Percentiles rank a stretch among this genome's conserved stretches.
Evolutionary conservation across 805 yeast genomes (phyloP).

Genomic region (Teunomyces atbi): DNA sequence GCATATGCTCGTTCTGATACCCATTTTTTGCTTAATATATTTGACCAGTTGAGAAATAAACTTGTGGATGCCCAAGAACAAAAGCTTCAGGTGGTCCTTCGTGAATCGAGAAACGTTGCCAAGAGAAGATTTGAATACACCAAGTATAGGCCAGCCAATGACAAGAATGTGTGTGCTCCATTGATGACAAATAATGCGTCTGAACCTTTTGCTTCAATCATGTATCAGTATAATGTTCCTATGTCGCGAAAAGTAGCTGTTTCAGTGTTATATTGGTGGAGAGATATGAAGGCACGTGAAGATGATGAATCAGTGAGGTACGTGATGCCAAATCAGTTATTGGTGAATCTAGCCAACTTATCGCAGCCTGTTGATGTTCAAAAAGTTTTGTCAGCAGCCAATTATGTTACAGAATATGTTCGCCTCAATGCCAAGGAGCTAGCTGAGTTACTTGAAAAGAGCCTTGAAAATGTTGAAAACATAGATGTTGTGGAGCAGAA

Average conservation of each 20-base stretch:
- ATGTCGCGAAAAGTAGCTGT: constrained; percentile 52
- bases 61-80: constrained; percentile 45
- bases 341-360: constrained; percentile 58
- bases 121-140: constrained; percentile 78
- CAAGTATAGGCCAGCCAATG: constrained; percentile 50
- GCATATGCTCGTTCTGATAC: constrained; percentile 94
- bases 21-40: constrained; percentile 81
- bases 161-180: constrained; percentile 45
- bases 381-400: constrained; percentile 50
- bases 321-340: constrained; percentile 77
- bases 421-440: constrained; percentile 57
- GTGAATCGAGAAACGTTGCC: constrained; percentile 78
- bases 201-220: constrained; percentile 67
- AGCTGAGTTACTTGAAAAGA: constrained; percentile 52
- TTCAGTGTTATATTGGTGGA: constrained; percentile 70
- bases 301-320: constrained; percentile 83
- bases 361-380: constrained; percentile 55
- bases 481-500: constrained; percentile 36
- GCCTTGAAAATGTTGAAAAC: constrained; percentile 34
- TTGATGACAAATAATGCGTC: constrained; percentile 43
- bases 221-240: constrained; percentile 65
- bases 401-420: constrained; percentile 51
- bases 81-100: constrained; percentile 60
- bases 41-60: constrained; percentile 65
- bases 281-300: constrained; percentile 71